Conservation (phyloP, 106 monocot species). For the Dendrobium officinale region DNA sequence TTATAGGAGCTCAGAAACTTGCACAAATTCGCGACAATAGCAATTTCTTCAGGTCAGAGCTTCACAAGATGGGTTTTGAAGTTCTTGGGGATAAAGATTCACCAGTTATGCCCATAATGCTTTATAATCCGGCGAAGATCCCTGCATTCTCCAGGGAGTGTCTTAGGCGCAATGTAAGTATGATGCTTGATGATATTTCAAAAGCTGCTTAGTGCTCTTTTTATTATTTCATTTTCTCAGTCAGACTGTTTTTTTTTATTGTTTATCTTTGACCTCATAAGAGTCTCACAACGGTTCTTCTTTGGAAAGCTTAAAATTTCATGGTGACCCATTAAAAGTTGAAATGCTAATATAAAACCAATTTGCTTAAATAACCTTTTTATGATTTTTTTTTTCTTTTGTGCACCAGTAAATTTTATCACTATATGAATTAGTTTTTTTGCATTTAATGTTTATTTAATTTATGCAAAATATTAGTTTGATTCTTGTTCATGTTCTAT, state of each 20-base stretch:
- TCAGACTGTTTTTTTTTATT: neutral
- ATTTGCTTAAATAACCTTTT: no score
- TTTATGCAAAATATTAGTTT: no score
- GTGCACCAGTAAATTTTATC: no score
- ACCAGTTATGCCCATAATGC: conserved; percentile 86
- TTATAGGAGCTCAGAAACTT: conserved; percentile 65
- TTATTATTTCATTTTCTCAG: neutral
- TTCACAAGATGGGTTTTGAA: conserved; percentile 82
- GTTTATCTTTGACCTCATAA: neutral
- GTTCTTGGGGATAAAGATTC: conserved; percentile 78
- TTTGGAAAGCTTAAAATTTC: no score
- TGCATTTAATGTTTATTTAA: no score
- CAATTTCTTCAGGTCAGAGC: conserved; percentile 79
- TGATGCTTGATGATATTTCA: neutral
- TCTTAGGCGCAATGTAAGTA: conserved; percentile 57
- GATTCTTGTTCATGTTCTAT: no score
- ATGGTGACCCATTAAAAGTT: no score
- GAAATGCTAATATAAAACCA: no score
- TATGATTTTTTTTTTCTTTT: no score
- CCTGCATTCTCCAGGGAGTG: conserved; percentile 83
- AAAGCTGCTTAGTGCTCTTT: neutral
- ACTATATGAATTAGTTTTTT: no score
- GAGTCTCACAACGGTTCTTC: no score
- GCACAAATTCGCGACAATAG: conserved; percentile 76
- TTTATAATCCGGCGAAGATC: conserved; percentile 80